Conservation (phyloP, 2,329 filamentous ascomycete genomes). For the Cucurbitaria berberidis region DNA sequence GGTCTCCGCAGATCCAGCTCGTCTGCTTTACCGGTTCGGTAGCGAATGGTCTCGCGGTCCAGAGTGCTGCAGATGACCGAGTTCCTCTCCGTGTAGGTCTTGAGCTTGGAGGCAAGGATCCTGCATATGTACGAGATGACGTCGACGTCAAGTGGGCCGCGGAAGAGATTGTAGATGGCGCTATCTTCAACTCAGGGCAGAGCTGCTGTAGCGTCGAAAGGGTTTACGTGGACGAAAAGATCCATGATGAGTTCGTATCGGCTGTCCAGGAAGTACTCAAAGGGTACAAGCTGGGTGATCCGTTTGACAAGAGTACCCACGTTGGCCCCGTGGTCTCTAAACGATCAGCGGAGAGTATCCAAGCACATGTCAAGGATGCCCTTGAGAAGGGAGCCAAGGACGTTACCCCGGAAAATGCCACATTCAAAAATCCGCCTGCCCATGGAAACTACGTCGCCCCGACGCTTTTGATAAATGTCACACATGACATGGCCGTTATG, state of each 20-base stretch:
- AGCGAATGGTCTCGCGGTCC: conserved; percentile 82
- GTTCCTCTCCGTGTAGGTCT: conserved; percentile 81
- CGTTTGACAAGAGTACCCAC: conserved; percentile 77
- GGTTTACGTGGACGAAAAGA: conserved; percentile 84
- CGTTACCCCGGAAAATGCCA: conserved; percentile 79
- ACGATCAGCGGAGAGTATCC: conserved; percentile 75
- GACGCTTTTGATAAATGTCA: conserved; percentile 78
- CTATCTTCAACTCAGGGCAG: conserved; percentile 98
- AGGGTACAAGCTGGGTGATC: conserved; percentile 86
- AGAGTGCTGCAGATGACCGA: conserved; percentile 81
- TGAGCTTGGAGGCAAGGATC: conserved; percentile 93
- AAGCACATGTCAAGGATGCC: conserved; percentile 81
- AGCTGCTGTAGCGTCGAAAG: conserved; percentile 94
- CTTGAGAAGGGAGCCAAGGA: conserved; percentile 82
- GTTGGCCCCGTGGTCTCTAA: conserved; percentile 89
- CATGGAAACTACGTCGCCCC: conserved; percentile 89
- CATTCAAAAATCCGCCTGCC: conserved; percentile 73
- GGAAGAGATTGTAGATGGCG: conserved; percentile 91
- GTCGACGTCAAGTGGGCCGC: conserved; percentile 91
- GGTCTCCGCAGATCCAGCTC: conserved; percentile 75
- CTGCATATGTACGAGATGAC: conserved; percentile 84
- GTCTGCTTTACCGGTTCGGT: conserved; percentile 96
- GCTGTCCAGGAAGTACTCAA: conserved; percentile 79
- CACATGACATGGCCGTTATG: conserved; percentile 87
- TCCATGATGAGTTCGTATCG: conserved; percentile 82